Evolutionary conservation across 2,329 filamentous ascomycete genomes (phyloP), one percentile per base, ranked within the genome.

Genomic region (Daldinia sp.): DNA sequence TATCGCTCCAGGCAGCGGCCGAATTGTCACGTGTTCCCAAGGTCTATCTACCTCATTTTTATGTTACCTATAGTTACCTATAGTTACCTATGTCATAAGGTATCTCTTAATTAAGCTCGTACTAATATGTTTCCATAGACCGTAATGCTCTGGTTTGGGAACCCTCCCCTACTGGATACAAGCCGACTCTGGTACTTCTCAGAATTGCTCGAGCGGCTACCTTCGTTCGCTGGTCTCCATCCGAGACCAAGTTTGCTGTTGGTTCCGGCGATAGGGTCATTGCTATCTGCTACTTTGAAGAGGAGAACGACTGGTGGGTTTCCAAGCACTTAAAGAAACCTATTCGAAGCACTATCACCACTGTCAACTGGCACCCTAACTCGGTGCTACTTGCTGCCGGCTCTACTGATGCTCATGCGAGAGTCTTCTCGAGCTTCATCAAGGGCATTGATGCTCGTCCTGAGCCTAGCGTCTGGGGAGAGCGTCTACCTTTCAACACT

Each of bases 271-370:
- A 97, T 75, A 91, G 96, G 71, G 92, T 97, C 72, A 97, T 99
- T 76, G 94, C 96, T 44, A 88, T 98, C 74, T 99, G 96, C 86
- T 98, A 98, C 85, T 99, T 99, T 76, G 96, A 99, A 79, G 93
- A 97, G 80, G 96, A 99, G 82, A 98, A 99, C 82, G 94, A 99
- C 85, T 99, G 96, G 96, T 99, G 96, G 96, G 95, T 99, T 46
- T 98, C 94, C 41, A 99, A 99, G 87, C 96, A 99, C 82, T 84
- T 99, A 78, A 98, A 98, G 89, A 99, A 98, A 88, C 96, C 96
- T 20, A 97, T 99, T 76, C 92, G 95, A 74, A 97, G 94, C 80
- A 99, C 96, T 64, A 95, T 99, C 76, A 98, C 96, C 63, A 94
- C 92, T 15, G 89, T 99, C 50, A 91, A 92, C 64, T 99, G 96